phyloP scores from a whole-genome alignment of 2,329 filamentous ascomycete species.

The Camillea tinctor region DNA sequence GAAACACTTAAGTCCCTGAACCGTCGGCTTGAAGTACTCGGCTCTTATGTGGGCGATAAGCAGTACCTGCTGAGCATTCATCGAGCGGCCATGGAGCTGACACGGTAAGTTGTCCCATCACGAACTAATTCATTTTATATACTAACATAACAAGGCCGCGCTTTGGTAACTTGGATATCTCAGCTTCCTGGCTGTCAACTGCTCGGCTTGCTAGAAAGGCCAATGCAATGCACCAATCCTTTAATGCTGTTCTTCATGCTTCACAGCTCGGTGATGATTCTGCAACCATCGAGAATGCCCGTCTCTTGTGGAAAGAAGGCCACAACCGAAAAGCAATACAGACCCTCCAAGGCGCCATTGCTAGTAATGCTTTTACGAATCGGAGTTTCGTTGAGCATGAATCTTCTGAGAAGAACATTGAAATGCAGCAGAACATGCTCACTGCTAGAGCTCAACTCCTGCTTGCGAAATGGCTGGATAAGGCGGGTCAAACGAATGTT shows the following conservation, averaged over 20 bases:
- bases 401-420: constrained; percentile 41
- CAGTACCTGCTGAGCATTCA: constrained; percentile 87
- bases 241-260: constrained; percentile 90
- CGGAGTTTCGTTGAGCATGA: constrained; percentile 35
- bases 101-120: constrained; percentile 50
- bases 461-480: constrained; percentile 94
- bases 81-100: constrained; percentile 81
- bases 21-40: constrained; percentile 81
- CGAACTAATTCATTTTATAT: constrained; percentile 25
- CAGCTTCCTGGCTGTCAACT: constrained; percentile 80
- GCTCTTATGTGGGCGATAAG: constrained; percentile 88
- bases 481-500: constrained; percentile 88
- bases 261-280: constrained; percentile 80
- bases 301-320: constrained; percentile 88
- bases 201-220: constrained; percentile 84
- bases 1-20: constrained; percentile 57
- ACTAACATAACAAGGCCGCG: constrained; percentile 42
- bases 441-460: constrained; percentile 81
- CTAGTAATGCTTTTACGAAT: constrained; percentile 71
- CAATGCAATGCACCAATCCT: constrained; percentile 80
- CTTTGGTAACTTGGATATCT: constrained; percentile 73
- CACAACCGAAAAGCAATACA: constrained; percentile 95
- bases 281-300: constrained; percentile 90
- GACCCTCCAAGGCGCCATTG: constrained; percentile 81
- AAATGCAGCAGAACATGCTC: constrained; percentile 56